These are phyloP conservation scores for Knoxia roxburghii DNA, from an alignment of 257 asterid genomes.

Conservation along the genomic window DNA sequence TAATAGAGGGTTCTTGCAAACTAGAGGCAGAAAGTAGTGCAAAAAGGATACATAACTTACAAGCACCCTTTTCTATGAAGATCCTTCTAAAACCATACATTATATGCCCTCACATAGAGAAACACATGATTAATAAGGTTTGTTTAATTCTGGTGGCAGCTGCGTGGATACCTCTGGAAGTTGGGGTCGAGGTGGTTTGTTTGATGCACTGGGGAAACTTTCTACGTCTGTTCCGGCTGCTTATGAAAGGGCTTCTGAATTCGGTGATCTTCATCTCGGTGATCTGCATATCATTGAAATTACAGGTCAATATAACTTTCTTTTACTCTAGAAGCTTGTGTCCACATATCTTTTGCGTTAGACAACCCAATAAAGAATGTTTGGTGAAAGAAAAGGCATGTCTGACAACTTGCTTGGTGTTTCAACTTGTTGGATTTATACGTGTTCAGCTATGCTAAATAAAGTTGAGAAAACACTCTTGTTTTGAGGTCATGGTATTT, in stretches of 20 bases:
- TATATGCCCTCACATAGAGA: not conserved
- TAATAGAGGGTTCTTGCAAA: not conserved
- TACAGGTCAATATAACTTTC: conserved; percentile 35
- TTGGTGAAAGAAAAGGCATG: not conserved
- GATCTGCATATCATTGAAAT: conserved; percentile 77
- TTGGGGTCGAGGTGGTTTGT: conserved; percentile 96
- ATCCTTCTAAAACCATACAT: not conserved
- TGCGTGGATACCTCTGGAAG: conserved; percentile 93
- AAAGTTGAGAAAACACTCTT: not conserved
- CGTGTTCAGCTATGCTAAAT: not conserved
- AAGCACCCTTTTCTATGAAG: not conserved
- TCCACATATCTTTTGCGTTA: not conserved
- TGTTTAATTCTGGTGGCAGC: conserved; percentile 32
- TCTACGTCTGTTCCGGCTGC: conserved; percentile 58
- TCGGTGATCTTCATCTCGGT: conserved; percentile 83
- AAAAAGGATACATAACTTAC: not conserved
- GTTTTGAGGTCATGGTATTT: not conserved
- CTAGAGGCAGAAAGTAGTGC: not conserved
- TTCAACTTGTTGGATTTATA: too few relatives aligned
- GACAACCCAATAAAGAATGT: not conserved
- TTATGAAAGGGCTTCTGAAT: conserved; percentile 75
- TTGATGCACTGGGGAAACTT: conserved; percentile 69
- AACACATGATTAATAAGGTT: not conserved
- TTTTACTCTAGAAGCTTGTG: not conserved
- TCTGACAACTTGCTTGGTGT: not conserved